A percentile compares a stretch with the other conserved stretches of the same genome.
phyloP scores from a whole-genome alignment of 148 eudicot species.

The Nyssa sinensis region DNA sequence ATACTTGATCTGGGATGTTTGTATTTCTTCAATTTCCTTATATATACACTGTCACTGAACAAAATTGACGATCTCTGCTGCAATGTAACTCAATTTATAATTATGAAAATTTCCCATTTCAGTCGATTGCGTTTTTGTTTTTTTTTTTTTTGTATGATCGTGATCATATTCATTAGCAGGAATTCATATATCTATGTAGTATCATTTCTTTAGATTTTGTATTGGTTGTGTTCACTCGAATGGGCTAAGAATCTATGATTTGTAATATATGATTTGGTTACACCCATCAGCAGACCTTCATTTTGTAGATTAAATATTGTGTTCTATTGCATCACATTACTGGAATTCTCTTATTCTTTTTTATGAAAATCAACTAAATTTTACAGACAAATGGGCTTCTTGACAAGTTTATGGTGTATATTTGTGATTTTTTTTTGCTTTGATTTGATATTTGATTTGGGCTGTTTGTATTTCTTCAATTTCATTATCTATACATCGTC shows the following conservation, averaged over 20 bases:
- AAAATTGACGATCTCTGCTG: neutral
- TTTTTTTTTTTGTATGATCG: neutral
- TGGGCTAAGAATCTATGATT: no score
- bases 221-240: no score
- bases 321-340: no score
- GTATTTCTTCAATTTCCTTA: slow-evolving; percentile 1
- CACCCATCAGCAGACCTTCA: no score
- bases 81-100: neutral
- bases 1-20: neutral
- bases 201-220: neutral
- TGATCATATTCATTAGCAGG: neutral
- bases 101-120: no score
- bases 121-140: neutral
- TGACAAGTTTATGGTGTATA: neutral
- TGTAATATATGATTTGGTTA: no score
- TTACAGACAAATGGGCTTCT: neutral
- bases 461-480: slow-evolving; percentile 1
- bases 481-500: neutral
- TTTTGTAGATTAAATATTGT: no score
- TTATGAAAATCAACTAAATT: neutral
- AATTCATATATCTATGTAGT: neutral
- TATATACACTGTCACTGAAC: neutral
- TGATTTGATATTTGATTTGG: neutral
- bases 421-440: neutral
- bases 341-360: neutral